These are phyloP conservation scores for Trichophyton benhamiae DNA, from an alignment of 2,329 filamentous ascomycete genomes.

Conservation along the genomic window DNA sequence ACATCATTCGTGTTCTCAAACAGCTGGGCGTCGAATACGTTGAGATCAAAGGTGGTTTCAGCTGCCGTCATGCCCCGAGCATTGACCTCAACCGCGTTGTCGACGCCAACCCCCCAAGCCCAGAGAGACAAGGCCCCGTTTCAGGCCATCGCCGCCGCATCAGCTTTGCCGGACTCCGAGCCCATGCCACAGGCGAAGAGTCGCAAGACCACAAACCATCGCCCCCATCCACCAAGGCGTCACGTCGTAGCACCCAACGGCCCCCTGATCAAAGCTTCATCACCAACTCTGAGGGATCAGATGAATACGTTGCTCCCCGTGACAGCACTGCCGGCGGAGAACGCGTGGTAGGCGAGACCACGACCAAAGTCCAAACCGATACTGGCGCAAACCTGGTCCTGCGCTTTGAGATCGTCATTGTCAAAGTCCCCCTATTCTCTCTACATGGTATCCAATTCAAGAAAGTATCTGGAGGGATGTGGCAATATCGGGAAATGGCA, in stretches of 20 bases:
- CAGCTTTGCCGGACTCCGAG: constrained; percentile 63
- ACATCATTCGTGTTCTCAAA: constrained; percentile 80
- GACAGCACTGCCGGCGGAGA: constrained; percentile 40
- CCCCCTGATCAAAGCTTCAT: constrained; percentile 56
- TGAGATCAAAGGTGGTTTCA: constrained; percentile 89
- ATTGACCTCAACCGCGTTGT: constrained; percentile 69
- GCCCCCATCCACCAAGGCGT: constrained; percentile 33
- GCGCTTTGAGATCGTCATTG: constrained; percentile 91
- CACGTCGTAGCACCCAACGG: constrained; percentile 31
- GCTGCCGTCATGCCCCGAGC: constrained; percentile 75
- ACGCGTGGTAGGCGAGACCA: constrained; percentile 69
- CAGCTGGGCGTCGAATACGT: constrained; percentile 81
- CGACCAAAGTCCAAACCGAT: constrained; percentile 82
- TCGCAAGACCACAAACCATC: constrained; percentile 46
- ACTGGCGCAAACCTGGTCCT: constrained; percentile 72
- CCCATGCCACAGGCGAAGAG: constrained; percentile 58
- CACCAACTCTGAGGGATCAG: constrained; percentile 78
- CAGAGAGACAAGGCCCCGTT: constrained; percentile 35
- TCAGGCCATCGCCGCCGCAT: constrained; percentile 62
- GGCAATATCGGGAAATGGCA: constrained; percentile 98
- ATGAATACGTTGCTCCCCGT: constrained; percentile 52
- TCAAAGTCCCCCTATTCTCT: constrained; percentile 87
- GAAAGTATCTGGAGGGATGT: constrained; percentile 85
- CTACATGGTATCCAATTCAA: constrained; percentile 97
- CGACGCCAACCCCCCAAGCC: constrained; percentile 49